phyloP scores from a whole-genome alignment of 345 rosid species.

The Rhizophora apiculata region DNA sequence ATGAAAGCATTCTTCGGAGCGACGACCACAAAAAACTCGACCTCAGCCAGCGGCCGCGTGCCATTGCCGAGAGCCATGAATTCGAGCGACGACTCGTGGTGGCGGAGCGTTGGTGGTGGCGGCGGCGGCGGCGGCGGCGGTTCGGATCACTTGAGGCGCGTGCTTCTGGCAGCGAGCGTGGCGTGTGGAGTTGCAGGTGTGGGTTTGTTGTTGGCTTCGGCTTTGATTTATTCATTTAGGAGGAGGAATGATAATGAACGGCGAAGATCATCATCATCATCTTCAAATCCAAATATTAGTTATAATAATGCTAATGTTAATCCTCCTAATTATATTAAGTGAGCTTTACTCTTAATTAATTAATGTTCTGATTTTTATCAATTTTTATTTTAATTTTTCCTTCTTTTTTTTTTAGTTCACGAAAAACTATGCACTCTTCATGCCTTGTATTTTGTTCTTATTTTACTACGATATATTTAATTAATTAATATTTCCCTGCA shows the following conservation, averaged over 20 bases:
- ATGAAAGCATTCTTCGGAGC: constrained; percentile 56
- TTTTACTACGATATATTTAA: too few species aligned
- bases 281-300: not conserved
- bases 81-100: constrained; percentile 41
- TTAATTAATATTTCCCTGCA: too few species aligned
- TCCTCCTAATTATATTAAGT: not conserved
- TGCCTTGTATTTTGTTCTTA: too few species aligned
- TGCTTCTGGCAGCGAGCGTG: constrained; percentile 59
- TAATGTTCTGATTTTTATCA: too few species aligned
- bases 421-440: too few species aligned
- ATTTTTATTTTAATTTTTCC: too few species aligned
- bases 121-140: constrained; percentile 5
- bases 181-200: constrained; percentile 62
- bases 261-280: not conserved
- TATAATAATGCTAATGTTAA: not conserved
- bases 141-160: constrained; percentile 47
- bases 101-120: constrained; percentile 21
- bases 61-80: constrained; percentile 49
- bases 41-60: constrained; percentile 1
- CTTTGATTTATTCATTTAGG: constrained; percentile 38
- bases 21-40: not conserved
- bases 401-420: too few species aligned
- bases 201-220: constrained; percentile 46
- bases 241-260: constrained; percentile 1
- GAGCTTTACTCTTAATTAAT: too few species aligned